Evolutionary conservation across 768 basidiomycete species (phyloP), one percentile per base, ranked within the genome.

Genomic region (Phylloporus rhodoxanthus): DNA sequence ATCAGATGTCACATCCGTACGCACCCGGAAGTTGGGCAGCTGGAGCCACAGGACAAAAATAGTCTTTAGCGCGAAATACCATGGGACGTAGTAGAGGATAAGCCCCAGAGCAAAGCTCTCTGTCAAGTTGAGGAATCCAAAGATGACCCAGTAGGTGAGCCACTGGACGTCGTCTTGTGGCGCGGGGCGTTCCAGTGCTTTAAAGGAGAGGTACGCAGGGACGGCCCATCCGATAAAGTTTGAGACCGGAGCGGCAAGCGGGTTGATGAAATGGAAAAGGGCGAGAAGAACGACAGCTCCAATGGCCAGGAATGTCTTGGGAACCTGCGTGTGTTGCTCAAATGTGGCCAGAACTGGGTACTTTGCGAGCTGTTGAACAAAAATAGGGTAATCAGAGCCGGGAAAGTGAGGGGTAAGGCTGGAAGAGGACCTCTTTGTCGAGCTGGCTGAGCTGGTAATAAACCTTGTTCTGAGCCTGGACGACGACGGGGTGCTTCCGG

Each of bases 141-240:
- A 94, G 47, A 95, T 79, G 64, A 90, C 78, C 95, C 95, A 98
- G 77, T 98, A 98, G 2, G 94, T 95, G 63, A 97, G 78, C 93
- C 93, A 97, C 72, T 96, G 93, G 61, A 87, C 76, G 70, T 95
- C 89, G 58, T 95, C 91, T 57, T 84, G 77, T 51, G 83, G 75
- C 3, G 79, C 76, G n/a, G 91, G 89, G 5, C 78, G 70, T 70
- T 98, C 95, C 64, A 99, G 81, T 25, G 96, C 94, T 72, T 87
- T 87, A 75, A 97, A 82, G 45, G 93, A 96, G 68, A 96, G 81
- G 69, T 91, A 98, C 5, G 93, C 92, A 25, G 96, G 96, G 61
- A 98, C 77, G 28, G 74, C 89, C 86, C 88, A 98, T 45, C 94
- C 96, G 62, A 99, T 81, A 61, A 96, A 76, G 72, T 96, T 95